phyloP scores from a whole-genome alignment of 2,329 filamentous ascomycete species.

The Alternaria brassicicola region DNA sequence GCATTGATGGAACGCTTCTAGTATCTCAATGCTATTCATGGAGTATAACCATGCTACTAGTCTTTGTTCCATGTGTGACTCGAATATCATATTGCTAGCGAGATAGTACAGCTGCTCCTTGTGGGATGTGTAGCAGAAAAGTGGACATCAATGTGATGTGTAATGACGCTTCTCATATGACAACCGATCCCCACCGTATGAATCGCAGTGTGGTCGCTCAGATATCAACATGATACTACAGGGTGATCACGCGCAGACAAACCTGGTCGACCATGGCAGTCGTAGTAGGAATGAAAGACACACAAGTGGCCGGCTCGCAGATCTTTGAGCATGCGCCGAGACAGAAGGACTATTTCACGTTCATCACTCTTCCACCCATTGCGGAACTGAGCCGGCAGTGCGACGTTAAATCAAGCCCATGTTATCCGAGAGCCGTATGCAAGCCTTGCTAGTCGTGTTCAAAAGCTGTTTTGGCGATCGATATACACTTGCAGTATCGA shows the following conservation, averaged over 20 bases:
- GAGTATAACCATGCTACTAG: not conserved
- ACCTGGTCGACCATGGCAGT: not conserved
- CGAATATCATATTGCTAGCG: not conserved
- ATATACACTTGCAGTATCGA: not conserved
- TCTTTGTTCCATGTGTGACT: not conserved
- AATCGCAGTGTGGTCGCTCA: not conserved
- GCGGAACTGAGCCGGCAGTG: not conserved
- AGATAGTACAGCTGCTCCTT: not conserved
- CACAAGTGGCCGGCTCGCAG: not conserved
- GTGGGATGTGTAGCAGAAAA: not conserved
- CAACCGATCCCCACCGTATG: not conserved
- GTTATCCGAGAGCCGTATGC: not conserved
- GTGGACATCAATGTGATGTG: not conserved
- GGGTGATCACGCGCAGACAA: not conserved
- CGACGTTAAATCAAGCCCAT: not conserved
- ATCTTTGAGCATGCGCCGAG: not conserved
- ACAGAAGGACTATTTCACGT: not conserved
- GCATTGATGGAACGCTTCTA: conserved; percentile 1
- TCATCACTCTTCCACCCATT: not conserved
- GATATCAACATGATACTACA: not conserved
- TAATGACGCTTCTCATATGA: not conserved
- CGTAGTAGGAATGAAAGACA: not conserved
- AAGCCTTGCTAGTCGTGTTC: not conserved
- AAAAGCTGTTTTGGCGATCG: not conserved
- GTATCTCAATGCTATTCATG: conserved; percentile 8